These are phyloP conservation scores for Neonectria faginata DNA, from an alignment of 2,329 filamentous ascomycete genomes.

Conservation along the genomic window DNA sequence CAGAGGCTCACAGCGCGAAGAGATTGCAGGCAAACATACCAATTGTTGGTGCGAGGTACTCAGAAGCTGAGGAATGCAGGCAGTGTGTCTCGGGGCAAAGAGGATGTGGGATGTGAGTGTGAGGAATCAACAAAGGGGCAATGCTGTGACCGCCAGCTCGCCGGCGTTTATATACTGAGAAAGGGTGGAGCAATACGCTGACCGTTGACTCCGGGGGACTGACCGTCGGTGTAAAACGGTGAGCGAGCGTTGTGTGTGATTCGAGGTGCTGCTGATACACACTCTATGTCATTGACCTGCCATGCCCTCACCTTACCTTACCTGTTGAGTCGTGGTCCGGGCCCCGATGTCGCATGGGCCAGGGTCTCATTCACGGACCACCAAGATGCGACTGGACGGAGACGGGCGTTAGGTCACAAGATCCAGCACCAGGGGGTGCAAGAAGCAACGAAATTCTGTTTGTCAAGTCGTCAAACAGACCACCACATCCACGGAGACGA, in stretches of 20 bases:
- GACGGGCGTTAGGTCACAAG: constrained; percentile 44
- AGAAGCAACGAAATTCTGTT: constrained; percentile 36
- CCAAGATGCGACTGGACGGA: constrained; percentile 42
- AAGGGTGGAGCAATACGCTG: constrained; percentile 40
- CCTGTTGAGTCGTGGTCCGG: neutral
- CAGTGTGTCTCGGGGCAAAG: constrained; percentile 20
- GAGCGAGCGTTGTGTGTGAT: constrained; percentile 22
- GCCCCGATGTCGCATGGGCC: constrained; percentile 42
- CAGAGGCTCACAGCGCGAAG: neutral
- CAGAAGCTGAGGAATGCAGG: constrained; percentile 21
- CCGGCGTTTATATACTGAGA: constrained; percentile 39
- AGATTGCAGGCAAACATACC: constrained; percentile 33
- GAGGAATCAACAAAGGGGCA: constrained; percentile 32
- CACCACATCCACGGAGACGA: constrained; percentile 14
- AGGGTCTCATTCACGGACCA: constrained; percentile 29
- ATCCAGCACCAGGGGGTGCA: constrained; percentile 40
- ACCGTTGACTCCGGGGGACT: constrained; percentile 31
- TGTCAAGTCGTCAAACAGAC: constrained; percentile 33
- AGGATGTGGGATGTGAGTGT: constrained; percentile 23
- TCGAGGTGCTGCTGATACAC: constrained; percentile 19
- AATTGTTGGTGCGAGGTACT: constrained; percentile 7
- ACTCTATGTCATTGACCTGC: constrained; percentile 12
- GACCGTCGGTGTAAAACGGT: constrained; percentile 46
- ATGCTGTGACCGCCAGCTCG: constrained; percentile 18
- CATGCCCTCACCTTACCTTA: constrained; percentile 1